phyloP scores from a whole-genome alignment of 2,329 filamentous ascomycete genomes.

The Geosmithia flava region DNA sequence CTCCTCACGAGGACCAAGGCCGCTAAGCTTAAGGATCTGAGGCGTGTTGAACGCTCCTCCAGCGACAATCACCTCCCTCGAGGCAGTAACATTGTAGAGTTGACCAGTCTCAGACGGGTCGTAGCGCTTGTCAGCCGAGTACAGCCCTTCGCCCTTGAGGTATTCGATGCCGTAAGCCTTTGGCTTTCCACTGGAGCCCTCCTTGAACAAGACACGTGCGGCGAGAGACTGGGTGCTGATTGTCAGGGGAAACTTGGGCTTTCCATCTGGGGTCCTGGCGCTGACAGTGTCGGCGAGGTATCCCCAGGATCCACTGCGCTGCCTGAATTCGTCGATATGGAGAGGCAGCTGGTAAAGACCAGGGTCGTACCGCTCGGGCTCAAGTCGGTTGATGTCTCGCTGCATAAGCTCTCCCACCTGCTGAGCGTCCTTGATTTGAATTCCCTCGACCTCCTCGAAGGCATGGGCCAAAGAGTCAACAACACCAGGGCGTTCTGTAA shows the following conservation, averaged over 20 bases:
- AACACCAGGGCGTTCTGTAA: slow-evolving; percentile 2
- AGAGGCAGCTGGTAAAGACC: slow-evolving; percentile 16
- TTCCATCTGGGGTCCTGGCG: not conserved
- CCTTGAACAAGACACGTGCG: slow-evolving; percentile 4
- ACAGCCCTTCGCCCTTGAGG: slow-evolving; percentile 8
- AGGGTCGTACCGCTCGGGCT: slow-evolving; percentile 1
- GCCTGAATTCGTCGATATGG: slow-evolving; percentile 9
- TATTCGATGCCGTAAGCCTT: slow-evolving; percentile 24
- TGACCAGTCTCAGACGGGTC: not conserved
- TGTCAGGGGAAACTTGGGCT: slow-evolving; percentile 2
- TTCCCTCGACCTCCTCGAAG: not conserved
- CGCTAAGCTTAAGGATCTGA: slow-evolving; percentile 38
- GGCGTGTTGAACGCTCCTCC: slow-evolving; percentile 41
- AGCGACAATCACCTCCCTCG: slow-evolving; percentile 31
- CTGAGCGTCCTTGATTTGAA: not conserved
- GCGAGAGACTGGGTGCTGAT: slow-evolving; percentile 4
- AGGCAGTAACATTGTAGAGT: not conserved
- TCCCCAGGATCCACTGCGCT: slow-evolving; percentile 5
- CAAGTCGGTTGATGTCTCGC: not conserved
- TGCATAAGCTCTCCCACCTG: slow-evolving; percentile 4
- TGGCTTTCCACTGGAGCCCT: slow-evolving; percentile 7
- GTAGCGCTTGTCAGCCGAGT: slow-evolving; percentile 6
- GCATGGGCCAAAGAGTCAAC: not conserved
- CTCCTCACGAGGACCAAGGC: slow-evolving; percentile 27
- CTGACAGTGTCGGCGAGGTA: slow-evolving; percentile 6